Evolutionary conservation across 106 monocot genomes (phyloP).

Genomic region (Cymbidium sinense): DNA sequence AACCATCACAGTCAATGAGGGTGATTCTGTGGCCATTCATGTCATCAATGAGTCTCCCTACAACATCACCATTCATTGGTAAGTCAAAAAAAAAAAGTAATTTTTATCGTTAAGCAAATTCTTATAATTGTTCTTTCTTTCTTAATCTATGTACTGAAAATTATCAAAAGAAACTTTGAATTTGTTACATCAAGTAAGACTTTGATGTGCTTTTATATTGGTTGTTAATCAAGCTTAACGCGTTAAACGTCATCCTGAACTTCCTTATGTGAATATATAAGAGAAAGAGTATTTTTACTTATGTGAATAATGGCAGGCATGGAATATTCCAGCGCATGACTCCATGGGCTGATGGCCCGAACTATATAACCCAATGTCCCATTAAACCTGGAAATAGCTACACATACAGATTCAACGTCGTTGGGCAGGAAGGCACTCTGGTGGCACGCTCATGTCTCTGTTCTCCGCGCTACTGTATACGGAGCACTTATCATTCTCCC

Average conservation of each 20-base stretch:
- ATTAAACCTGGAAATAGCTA: slow-evolving; percentile 52
- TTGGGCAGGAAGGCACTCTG: slow-evolving; percentile 75
- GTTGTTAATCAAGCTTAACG: too few relatives aligned
- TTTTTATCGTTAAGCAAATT: too few relatives aligned
- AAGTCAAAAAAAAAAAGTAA: background rate
- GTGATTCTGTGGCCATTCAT: slow-evolving; percentile 39
- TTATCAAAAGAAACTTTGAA: too few relatives aligned
- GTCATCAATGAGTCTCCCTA: slow-evolving; percentile 59
- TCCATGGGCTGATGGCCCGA: slow-evolving; percentile 77
- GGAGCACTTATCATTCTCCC: slow-evolving; percentile 71
- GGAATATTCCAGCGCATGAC: slow-evolving; percentile 61
- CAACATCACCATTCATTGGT: slow-evolving; percentile 61
- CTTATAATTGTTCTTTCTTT: background rate
- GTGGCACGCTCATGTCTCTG: slow-evolving; percentile 82
- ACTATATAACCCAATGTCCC: slow-evolving; percentile 72
- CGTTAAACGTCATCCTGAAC: too few relatives aligned
- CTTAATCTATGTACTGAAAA: too few relatives aligned
- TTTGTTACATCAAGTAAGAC: too few relatives aligned
- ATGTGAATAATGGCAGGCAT: slow-evolving; percentile 42
- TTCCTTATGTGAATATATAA: too few relatives aligned
- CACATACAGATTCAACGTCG: slow-evolving; percentile 68
- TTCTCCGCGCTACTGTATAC: slow-evolving; percentile 61
- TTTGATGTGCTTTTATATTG: too few relatives aligned
- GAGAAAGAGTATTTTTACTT: background rate
- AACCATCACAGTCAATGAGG: slow-evolving; percentile 34